Base-by-base conservation (phyloP, 306 rosid species). In the Cucumis sativus region DNA sequence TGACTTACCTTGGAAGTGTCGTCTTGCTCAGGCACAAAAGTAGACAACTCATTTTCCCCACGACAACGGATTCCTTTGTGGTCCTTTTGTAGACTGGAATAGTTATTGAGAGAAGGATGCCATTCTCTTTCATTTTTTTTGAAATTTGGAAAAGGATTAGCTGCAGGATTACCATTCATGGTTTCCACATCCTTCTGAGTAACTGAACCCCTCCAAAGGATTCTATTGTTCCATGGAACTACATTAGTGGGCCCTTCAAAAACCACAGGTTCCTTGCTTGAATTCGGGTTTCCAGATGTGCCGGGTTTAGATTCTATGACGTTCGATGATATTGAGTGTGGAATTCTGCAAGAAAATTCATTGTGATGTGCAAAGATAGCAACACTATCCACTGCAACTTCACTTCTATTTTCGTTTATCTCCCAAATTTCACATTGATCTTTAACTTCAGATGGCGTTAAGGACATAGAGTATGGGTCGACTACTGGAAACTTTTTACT, bases 101-200 rank as follows among this genome's bases (percentile, higher is more conserved):
- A 82, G 84, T 82, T 82, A 72, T 89, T 81, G 33, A 85, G 82
- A 80, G 96, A 90, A 87, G 84, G 91, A 77, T 81, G 87, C 79
- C 77, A 79, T 72, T 89, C 89, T 69, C 84, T 85, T 61, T 80
- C 89, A 60, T 80, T 62, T 52, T 79, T 39, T 64, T 65, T 60
- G 74, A 84, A 83, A 74, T 84, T 88, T 68, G 66, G 84, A 84
- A 86, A 61, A 55, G 88, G 80, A 83, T 47, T 49, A 49, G 80
- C 74, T 30, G 68, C 75, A 68, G 85, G 52, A 56, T 80, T 80
- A 71, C 67, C 78, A 60, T 88, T 84, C 80, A 82, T 79, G 35
- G 81, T 60, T 83, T 85, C 84, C 18, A 49, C 87, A 79, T 86
- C 86, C 78, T 84, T 75, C 78, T 76, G 80, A n/a, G 86, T 75